Evolutionary conservation across 2,329 filamentous ascomycete species (phyloP), one percentile per base, ranked within the genome.

Genomic region (Ophiosphaerella korrae): DNA sequence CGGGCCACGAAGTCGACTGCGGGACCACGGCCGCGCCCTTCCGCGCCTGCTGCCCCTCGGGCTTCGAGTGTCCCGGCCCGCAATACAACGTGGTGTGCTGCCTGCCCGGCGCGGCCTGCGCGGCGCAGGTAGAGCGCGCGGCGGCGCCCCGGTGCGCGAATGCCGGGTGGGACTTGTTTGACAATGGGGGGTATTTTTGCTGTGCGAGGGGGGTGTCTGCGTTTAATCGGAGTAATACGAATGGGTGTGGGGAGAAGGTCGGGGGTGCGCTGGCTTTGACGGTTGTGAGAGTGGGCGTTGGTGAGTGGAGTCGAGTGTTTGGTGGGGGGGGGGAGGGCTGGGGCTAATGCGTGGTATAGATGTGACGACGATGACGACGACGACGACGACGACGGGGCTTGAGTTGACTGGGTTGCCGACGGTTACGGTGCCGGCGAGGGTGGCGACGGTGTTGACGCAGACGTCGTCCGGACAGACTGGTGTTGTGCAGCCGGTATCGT

Each of bases 141-240:
- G 18, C 47, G 2, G 7, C 42, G 12, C 44, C 48, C 1, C 16
- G 21, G 29, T 57, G 55, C 23, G 36, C 55, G 16, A 57, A 54
- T 33, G 38, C 48, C 13, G 54, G 51, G 26, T 57, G 55, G 55
- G 51, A 57, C 18, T 3, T 57, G 4, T 57, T 50, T 31, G 48
- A 54, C n/a, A 57, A 54, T 33, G 39, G 45, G 6, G 55, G 51
- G 1, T 54, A 48, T 23, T 57, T 54, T 35, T 57, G 55, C 42
- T 57, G 55, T 39, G 45, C 52, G 24, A 42, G 42, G 26, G 51
- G 51, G 7, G 16, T 50, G 18, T 12, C 14, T 5, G 55, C 34
- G 9, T 57, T 45, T 32, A 48, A 57, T 31, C 16, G 33, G 1
- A 5, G 13, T 3, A 42, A 40, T 9, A 45, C 48, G 35, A 52